These are phyloP conservation scores for Jimgerdemannia flammicorona DNA, from an alignment of 192 early-diverging fungal genomes.

Conservation along the genomic window DNA sequence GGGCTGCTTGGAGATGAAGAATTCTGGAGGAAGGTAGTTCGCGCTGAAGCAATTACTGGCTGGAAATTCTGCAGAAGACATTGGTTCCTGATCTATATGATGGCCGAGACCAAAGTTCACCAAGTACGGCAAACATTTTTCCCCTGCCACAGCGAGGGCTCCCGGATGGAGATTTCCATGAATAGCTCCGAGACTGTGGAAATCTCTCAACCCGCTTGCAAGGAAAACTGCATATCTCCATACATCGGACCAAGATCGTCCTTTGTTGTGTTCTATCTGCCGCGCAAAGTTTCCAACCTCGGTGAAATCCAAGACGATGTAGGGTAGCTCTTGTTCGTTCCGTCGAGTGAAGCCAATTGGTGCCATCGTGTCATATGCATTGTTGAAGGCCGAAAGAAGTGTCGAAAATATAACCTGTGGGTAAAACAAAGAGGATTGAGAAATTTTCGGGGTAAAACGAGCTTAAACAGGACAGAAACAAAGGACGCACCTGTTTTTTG, in stretches of 20 bases:
- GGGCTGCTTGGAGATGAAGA: no score
- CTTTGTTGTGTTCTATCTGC: not conserved
- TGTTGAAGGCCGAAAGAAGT: not conserved
- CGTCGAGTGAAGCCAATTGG: not conserved
- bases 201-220: not conserved
- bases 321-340: not conserved
- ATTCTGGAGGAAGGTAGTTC: no score
- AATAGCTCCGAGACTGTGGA: not conserved
- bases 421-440: not conserved
- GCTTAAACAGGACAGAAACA: not conserved
- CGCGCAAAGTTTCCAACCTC: not conserved
- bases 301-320: not conserved
- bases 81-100: not conserved
- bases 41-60: no score
- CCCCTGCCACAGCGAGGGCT: not conserved
- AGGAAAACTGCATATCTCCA: not conserved
- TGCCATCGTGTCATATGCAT: not conserved
- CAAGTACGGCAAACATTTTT: not conserved
- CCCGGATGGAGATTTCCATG: not conserved
- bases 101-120: not conserved
- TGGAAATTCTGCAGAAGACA: not conserved
- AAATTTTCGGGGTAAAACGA: not conserved
- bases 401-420: not conserved
- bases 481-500: not conserved
- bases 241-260: not conserved